phyloP scores from a whole-genome alignment of 2,329 filamentous ascomycete species.

The Aspergillus sp. region DNA sequence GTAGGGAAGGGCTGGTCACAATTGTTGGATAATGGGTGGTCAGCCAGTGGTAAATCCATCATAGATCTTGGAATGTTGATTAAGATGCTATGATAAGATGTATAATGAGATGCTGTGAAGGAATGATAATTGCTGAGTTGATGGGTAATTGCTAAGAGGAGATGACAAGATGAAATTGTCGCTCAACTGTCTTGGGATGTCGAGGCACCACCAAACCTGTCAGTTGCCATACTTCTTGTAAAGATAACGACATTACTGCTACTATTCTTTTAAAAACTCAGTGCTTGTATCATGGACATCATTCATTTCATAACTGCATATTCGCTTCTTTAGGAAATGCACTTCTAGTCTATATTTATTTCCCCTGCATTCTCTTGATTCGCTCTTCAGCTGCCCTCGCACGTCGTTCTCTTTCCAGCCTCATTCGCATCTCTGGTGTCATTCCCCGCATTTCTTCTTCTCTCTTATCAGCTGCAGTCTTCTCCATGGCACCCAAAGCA shows the following conservation, averaged over 20 bases:
- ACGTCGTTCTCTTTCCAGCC: conserved; percentile 79
- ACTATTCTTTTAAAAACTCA: too few species aligned
- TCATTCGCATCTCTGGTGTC: conserved; percentile 80
- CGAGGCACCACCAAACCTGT: too few species aligned
- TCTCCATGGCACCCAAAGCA: conserved; percentile 56
- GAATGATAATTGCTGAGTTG: too few species aligned
- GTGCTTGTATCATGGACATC: not conserved
- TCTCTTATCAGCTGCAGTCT: conserved; percentile 73
- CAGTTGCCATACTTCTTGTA: too few species aligned
- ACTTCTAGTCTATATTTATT: conserved; percentile 5
- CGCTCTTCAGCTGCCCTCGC: conserved; percentile 90
- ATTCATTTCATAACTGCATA: not conserved
- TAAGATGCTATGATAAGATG: too few species aligned
- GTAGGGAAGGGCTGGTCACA: not conserved
- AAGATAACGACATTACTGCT: too few species aligned
- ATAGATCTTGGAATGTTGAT: too few species aligned
- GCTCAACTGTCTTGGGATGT: too few species aligned
- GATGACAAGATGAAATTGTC: too few species aligned
- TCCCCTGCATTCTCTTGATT: conserved; percentile 60
- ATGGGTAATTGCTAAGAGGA: too few species aligned
- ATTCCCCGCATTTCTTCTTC: conserved; percentile 81
- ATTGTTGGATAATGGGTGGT: not conserved
- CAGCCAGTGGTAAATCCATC: not conserved
- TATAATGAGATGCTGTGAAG: too few species aligned
- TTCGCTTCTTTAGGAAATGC: too few species aligned